Evolutionary conservation across 768 basidiomycete species (phyloP), one percentile per base, ranked within the genome.

Genomic region (Xanthoconium purpureum): DNA sequence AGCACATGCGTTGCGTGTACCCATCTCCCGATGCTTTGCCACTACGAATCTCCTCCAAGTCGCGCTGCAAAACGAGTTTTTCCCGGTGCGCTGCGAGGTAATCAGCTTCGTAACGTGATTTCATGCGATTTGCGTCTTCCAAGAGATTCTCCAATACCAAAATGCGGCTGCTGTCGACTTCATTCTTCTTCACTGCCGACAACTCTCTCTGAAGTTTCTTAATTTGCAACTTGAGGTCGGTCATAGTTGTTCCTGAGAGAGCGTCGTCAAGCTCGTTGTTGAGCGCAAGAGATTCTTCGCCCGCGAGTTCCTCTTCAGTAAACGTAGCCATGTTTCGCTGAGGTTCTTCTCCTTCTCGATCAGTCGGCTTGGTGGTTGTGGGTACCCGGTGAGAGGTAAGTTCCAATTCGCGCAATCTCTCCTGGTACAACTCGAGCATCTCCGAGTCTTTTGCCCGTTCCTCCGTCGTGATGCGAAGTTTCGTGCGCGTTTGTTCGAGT

Each of bases 61-160:
- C 84, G 39, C 84, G 82, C 66, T 91, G 86, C 33, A 96, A 70
- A 5, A 89, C 78, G 33, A 96, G 77, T 67, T 88, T 89, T 71
- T 90, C 89, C 38, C 92, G 78, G 68, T 96, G 94, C 15, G 86
- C 85, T 2, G 84, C 78, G 13, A 98, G 77, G 68, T 94, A 97
- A 65, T 97, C 94, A 18, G 78, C 75, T 71, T 98, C 94, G 64
- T 96, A 96, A 32, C 93, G 80, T 32, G 82, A 78, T 77, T 96
- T 96, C 85, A 91, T 88, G 60, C 89, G 78, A 58, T 88, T 95
- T 30, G 94, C 91, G 62, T 98, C 95, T 50, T 94, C 91, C 53
- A 98, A 75, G 53, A 96, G 74, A 66, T 92, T 94, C 73, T 98
- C 93, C 29, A 97, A 76, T n/a, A 96, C 91, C 17, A 94, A 69